Conservation (phyloP, 768 basidiomycete species). For the Russula virescens region DNA sequence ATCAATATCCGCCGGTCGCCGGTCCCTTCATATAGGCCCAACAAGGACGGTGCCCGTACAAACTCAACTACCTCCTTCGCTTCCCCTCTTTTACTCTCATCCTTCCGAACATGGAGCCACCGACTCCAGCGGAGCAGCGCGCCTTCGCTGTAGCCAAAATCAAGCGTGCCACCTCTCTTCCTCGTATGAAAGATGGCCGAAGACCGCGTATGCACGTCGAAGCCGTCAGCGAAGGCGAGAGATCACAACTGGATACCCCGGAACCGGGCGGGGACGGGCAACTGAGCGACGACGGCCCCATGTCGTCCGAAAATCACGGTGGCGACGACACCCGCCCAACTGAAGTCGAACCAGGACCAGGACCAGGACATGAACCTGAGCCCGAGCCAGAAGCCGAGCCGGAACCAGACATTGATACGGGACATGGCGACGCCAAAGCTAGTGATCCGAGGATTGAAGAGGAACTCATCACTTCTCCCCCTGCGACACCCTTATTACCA, state of each 20-base stretch:
- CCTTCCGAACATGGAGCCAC: slow-evolving; percentile 32
- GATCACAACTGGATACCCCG: slow-evolving; percentile 34
- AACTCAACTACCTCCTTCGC: neutral
- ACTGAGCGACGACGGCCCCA: slow-evolving; percentile 9
- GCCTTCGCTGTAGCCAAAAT: slow-evolving; percentile 85
- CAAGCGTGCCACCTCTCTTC: slow-evolving; percentile 86
- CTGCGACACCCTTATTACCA: slow-evolving; percentile 21
- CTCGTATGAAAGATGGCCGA: slow-evolving; percentile 86
- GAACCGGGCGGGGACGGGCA: slow-evolving; percentile 24
- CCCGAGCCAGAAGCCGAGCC: slow-evolving; percentile 2
- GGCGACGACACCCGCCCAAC: neutral
- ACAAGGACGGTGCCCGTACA: neutral
- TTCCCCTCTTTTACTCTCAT: neutral
- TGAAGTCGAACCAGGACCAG: slow-evolving; percentile 7
- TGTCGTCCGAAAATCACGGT: slow-evolving; percentile 15
- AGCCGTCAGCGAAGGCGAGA: slow-evolving; percentile 79
- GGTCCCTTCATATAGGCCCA: slow-evolving; percentile 20
- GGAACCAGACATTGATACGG: slow-evolving; percentile 12
- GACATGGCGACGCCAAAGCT: slow-evolving; percentile 15
- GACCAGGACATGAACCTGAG: neutral
- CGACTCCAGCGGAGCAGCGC: slow-evolving; percentile 66
- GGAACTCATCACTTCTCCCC: slow-evolving; percentile 19
- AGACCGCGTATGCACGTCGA: slow-evolving; percentile 83
- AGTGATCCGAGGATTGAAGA: slow-evolving; percentile 28
- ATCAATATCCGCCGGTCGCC: slow-evolving; percentile 13